Evolutionary conservation across 192 early-diverging fungal genomes (phyloP), one percentile per base, ranked within the genome.

Genomic region (Linnemannia elongata): DNA sequence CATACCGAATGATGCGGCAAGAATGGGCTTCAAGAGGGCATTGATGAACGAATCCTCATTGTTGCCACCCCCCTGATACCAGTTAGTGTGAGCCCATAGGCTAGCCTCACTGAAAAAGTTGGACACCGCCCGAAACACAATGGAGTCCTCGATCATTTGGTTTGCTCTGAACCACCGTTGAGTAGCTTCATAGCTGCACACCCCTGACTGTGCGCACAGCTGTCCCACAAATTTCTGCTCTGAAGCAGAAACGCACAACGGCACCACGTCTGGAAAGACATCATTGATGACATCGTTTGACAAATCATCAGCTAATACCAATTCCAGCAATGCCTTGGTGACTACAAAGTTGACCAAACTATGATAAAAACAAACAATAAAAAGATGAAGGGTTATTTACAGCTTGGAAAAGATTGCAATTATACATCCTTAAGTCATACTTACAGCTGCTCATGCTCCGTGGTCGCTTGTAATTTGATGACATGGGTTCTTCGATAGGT

Each of bases 31-130:
- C 35, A 69, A 41, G 77, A 78, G 69, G 45, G 27, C 12, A 68
- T 36, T 69, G 41, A 45, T 78, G 42, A 70, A 78, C 3, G 77
- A 71, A 71, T 78, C 77, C 55, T 78, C 77, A 68, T 49, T 69
- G 35, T 70, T 41, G 44, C 77, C 77, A 71, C 30, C 44, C 24
- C 77, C 69, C 45, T 30, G 39, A 60, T 69, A 78, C 77, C 69
- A 78, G 77, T 78, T 60, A 2, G 35, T 41, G 77, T 78, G 22
- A 30, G 69, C 27, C 77, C 77, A 78, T 20, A 78, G 77, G 27
- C 69, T 41, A 41, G 69, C 77, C 44, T 78, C 69, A 12, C 77
- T 41, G 69, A 77, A 68, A 41, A 27, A 78, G 18, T 17, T 27
- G 15, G 49, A 79, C 30, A 79, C 27, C 2, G 69, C 27, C n/a